Base-by-base conservation (phyloP, 169 alveolate genomes). In the Cryptosporidium felis region DNA sequence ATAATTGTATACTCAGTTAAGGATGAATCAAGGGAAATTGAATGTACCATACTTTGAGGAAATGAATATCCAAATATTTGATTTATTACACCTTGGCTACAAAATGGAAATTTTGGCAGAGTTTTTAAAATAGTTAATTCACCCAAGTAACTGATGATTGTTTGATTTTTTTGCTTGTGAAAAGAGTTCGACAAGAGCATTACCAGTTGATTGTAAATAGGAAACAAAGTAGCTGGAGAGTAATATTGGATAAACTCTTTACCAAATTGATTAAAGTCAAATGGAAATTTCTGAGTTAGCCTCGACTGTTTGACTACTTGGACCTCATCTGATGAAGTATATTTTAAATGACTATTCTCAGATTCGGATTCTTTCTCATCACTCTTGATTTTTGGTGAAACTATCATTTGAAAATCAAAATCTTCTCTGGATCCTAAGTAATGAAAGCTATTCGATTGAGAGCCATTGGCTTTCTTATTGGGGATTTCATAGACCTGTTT, bases 141-240 rank as follows among this genome's bases (percentile, higher is more conserved):
- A n/a, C n/a, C n/a, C n/a, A n/a, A n/a, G n/a, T n/a, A n/a, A n/a
- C n/a, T n/a, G 32, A 46, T 46, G 3, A 42, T 32, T 8, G 26
- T 28, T 18, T 46, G 9, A 36, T 28, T 65, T 47, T 18, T 47
- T 65, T 65, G 62, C n/a, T 47, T 49, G 12, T 23, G 6, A 12
- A 46, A 30, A 0, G 30, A 47, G 38, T 65, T 65, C 18, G 61
- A 65, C 34, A 65, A 26, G 9, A 47, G 49, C 5, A 65, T n/a
- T 14, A 65, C 30, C 28, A 65, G 30, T 47, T 65, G 63, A 65
- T 47, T 65, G n/a, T 65, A 36, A 44, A 65, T 18, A 32, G 62
- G 81, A 8, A 65, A 45, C 49, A 65, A 23, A 6, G 16, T 23
- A 42, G 14, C 23, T 14, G 45, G 60, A 36, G n/a, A 18, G 18